Conservation (phyloP, 495 filamentous ascomycete species). For the Penicillium maclennaniae region DNA sequence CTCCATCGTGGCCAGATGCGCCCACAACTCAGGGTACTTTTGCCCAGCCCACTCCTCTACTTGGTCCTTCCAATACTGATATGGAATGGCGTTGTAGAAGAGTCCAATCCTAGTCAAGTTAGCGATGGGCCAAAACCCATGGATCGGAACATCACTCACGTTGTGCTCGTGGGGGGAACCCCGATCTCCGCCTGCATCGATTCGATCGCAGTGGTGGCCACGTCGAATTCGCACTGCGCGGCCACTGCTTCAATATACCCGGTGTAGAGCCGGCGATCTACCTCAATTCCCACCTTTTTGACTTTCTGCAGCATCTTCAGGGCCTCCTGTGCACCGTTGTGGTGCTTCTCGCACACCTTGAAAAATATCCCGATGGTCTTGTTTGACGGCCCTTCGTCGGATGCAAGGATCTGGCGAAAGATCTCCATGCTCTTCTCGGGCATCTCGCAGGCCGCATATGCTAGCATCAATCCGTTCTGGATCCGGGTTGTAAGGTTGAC, state of each 20-base stretch:
- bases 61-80: slow-evolving; percentile 54
- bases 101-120: slow-evolving; percentile 57
- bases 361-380: slow-evolving; percentile 74
- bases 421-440: slow-evolving; percentile 64
- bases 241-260: slow-evolving; percentile 73
- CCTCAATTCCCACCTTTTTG: slow-evolving; percentile 65
- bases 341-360: slow-evolving; percentile 62
- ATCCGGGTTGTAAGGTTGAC: slow-evolving; percentile 73
- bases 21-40: slow-evolving; percentile 66
- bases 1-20: slow-evolving; percentile 42
- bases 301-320: slow-evolving; percentile 72
- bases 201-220: slow-evolving; percentile 59
- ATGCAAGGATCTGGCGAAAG: slow-evolving; percentile 75
- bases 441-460: slow-evolving; percentile 64
- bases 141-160: slow-evolving; percentile 54
- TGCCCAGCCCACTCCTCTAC: slow-evolving; percentile 68
- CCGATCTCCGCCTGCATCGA: slow-evolving; percentile 62
- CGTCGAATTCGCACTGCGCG: slow-evolving; percentile 60
- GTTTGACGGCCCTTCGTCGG: slow-evolving; percentile 77
- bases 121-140: slow-evolving; percentile 8
- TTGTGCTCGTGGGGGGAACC: slow-evolving; percentile 56
- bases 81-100: slow-evolving; percentile 67
- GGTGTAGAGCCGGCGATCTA: slow-evolving; percentile 67
- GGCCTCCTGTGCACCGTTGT: slow-evolving; percentile 61
- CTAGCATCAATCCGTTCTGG: slow-evolving; percentile 81